These are phyloP conservation scores for Prasinococcaceae sp. DNA, from an alignment of 139 green algal species.

Conservation along the genomic window DNA sequence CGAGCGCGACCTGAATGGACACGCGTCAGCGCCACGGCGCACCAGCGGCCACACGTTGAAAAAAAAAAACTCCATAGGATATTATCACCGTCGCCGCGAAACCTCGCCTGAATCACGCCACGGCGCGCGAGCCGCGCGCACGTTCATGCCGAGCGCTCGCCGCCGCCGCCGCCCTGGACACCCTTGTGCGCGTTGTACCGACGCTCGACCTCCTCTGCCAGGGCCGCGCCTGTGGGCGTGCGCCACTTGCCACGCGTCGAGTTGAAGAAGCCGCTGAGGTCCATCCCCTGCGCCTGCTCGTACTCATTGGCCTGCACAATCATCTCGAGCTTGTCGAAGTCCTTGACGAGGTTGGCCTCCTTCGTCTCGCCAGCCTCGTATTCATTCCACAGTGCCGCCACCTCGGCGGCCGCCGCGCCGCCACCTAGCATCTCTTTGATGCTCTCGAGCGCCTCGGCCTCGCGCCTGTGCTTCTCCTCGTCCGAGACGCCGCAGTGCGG, in stretches of 20 bases:
- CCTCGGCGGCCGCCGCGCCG: conserved; percentile 34
- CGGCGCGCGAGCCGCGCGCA: too few relatives aligned
- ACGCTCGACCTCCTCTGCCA: too few relatives aligned
- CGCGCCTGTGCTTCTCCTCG: conserved; percentile 58
- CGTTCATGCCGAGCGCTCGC: too few relatives aligned
- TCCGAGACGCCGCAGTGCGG: conserved; percentile 50
- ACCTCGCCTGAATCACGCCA: too few relatives aligned
- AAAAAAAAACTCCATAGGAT: too few relatives aligned
- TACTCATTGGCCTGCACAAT: conserved; percentile 77
- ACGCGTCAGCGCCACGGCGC: too few relatives aligned
- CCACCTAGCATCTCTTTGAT: conserved; percentile 57
- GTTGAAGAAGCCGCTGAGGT: conserved; percentile 77
- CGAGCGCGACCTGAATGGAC: too few relatives aligned
- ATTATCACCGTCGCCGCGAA: too few relatives aligned
- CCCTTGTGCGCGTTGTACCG: too few relatives aligned
- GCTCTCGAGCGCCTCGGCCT: conserved; percentile 49
- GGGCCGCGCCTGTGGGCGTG: too few relatives aligned
- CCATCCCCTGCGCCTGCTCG: conserved; percentile 41
- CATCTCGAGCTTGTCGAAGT: conserved; percentile 89
- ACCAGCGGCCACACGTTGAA: too few relatives aligned
- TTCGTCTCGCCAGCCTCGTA: conserved; percentile 61
- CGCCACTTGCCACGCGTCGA: conserved; percentile 54
- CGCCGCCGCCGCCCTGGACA: too few relatives aligned
- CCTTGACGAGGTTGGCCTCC: conserved; percentile 81
- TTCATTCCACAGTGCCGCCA: conserved; percentile 69